Conservation (phyloP, 1,284 basidiomycete species). For the Leccinum subatratum region DNA sequence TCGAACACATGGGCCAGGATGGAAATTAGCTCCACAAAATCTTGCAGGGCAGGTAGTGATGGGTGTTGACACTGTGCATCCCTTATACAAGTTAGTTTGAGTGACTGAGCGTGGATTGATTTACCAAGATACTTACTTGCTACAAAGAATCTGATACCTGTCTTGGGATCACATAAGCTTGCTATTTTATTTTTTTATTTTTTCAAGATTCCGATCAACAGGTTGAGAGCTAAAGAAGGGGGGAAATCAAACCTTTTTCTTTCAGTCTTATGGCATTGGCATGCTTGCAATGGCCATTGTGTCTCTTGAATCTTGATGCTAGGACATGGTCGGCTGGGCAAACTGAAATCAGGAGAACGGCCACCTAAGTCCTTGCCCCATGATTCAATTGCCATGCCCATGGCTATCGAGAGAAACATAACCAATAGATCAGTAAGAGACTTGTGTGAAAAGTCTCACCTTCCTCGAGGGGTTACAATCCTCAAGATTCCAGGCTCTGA, state of each 20-base stretch:
- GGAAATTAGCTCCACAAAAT: slow-evolving; percentile 10
- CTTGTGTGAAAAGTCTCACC: neutral
- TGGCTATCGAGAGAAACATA: slow-evolving; percentile 1
- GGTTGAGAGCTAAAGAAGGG: neutral
- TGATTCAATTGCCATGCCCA: neutral
- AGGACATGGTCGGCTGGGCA: neutral
- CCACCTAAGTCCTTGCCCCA: neutral
- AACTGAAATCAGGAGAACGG: neutral
- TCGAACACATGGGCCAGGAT: slow-evolving; percentile 11
- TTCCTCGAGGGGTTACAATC: neutral
- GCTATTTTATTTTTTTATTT: neutral
- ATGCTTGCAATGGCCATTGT: slow-evolving; percentile 7
- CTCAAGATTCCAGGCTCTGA: neutral
- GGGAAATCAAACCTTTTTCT: slow-evolving; percentile 2
- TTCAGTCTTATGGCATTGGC: slow-evolving; percentile 1
- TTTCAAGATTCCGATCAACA: neutral
- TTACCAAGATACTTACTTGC: slow-evolving; percentile 7
- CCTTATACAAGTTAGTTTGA: neutral
- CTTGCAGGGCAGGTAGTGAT: neutral
- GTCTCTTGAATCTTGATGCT: slow-evolving; percentile 7
- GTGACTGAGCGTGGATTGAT: neutral
- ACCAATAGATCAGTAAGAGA: neutral
- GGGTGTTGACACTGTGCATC: slow-evolving; percentile 5
- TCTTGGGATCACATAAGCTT: neutral
- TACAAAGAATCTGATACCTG: slow-evolving; percentile 13